Percentiles rank a stretch among this genome's conserved stretches.
phyloP scores from a whole-genome alignment of 2,329 filamentous ascomycete genomes.

The Aspergillus aculeatus region DNA sequence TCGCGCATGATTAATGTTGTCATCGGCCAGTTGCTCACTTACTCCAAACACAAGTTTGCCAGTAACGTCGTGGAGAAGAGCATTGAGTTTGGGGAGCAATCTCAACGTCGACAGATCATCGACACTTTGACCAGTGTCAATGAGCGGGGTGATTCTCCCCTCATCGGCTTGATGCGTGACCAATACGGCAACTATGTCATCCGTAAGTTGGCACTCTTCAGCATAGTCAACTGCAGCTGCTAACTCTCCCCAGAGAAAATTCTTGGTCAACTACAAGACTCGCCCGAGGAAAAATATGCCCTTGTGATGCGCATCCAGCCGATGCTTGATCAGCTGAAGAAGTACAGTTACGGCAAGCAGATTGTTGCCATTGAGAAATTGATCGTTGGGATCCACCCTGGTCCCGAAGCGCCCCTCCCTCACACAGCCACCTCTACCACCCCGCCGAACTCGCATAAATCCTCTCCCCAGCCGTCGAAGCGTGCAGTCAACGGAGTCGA shows the following conservation, averaged over 20 bases:
- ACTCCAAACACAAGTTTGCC: conserved; percentile 93
- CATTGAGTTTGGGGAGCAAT: conserved; percentile 67
- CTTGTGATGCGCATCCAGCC: conserved; percentile 65
- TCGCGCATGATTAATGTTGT: conserved; percentile 72
- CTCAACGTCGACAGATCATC: conserved; percentile 70
- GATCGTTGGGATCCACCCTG: conserved; percentile 40
- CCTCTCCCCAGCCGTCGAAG: conserved; percentile 37
- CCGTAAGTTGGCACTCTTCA: conserved; percentile 61
- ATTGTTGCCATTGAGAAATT: conserved; percentile 63
- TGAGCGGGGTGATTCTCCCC: conserved; percentile 65
- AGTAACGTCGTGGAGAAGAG: conserved; percentile 98
- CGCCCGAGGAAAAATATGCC: conserved; percentile 51
- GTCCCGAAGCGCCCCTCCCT: conserved; percentile 25
- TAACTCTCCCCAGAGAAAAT: conserved; percentile 69
- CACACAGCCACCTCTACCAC: conserved; percentile 38
- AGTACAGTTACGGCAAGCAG: conserved; percentile 65
- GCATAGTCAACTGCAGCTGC: conserved; percentile 18
- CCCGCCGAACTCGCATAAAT: conserved; percentile 42
- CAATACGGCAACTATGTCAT: conserved; percentile 96
- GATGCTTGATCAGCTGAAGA: conserved; percentile 62
- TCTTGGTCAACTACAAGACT: conserved; percentile 60
- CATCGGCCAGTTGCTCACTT: conserved; percentile 66
- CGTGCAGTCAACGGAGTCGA: conserved; percentile 33
- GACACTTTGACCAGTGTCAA: conserved; percentile 59
- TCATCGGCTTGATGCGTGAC: conserved; percentile 80